These are phyloP conservation scores for Begonia masoniana DNA, from an alignment of 306 rosid genomes.

Conservation along the genomic window DNA sequence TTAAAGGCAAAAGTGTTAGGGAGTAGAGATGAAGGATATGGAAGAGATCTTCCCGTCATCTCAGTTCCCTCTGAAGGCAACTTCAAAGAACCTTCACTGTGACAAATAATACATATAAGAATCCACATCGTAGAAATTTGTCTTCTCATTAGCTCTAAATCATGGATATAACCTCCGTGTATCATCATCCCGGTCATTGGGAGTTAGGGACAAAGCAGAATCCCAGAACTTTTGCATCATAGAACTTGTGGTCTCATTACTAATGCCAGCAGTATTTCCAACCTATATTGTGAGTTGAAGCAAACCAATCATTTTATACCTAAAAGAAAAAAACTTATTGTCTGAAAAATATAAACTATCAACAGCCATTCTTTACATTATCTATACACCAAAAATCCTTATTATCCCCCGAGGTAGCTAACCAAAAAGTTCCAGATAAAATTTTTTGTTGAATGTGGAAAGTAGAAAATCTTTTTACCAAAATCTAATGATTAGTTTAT, in stretches of 20 bases:
- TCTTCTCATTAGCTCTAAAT: neutral
- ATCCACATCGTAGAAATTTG: neutral
- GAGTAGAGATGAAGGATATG: conserved; percentile 23
- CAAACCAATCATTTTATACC: too few species aligned
- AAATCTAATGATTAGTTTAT: too few species aligned
- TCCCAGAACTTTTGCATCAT: conserved; percentile 97
- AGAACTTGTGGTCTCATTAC: conserved; percentile 53
- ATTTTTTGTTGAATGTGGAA: too few species aligned
- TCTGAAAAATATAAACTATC: too few species aligned
- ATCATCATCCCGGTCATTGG: conserved; percentile 65
- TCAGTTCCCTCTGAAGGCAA: conserved; percentile 71
- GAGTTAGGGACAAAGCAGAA: conserved; percentile 71
- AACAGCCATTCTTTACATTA: too few species aligned
- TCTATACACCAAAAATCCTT: too few species aligned
- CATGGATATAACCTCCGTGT: conserved; percentile 40
- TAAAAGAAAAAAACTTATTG: too few species aligned
- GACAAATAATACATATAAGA: conserved; percentile 9
- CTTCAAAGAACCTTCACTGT: conserved; percentile 68
- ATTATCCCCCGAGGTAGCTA: too few species aligned
- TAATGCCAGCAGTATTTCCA: conserved; percentile 46
- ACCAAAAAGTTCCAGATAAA: too few species aligned
- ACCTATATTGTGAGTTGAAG: conserved; percentile 23
- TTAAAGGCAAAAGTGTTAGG: conserved; percentile 50
- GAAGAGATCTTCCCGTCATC: conserved; percentile 24
- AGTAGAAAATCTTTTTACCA: too few species aligned